phyloP scores from a whole-genome alignment of 108 stramenopile species.

The Mediolabrus comicus region DNA sequence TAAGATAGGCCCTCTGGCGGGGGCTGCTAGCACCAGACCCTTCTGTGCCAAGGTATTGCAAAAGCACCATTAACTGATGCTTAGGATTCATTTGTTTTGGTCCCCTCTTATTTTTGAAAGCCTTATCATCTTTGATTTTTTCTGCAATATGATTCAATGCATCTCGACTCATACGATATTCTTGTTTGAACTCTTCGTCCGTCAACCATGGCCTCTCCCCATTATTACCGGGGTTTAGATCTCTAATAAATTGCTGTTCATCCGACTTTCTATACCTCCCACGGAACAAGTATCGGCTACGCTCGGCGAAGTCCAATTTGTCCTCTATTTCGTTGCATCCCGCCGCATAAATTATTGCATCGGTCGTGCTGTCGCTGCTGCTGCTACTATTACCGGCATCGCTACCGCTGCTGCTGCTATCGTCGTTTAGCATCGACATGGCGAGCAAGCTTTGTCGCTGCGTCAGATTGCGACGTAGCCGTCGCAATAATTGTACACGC shows the following conservation, averaged over 20 bases:
- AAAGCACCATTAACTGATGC: constrained; percentile 28
- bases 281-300: not conserved
- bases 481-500: not conserved
- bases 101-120: constrained; percentile 15
- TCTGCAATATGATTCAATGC: not conserved
- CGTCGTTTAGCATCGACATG: not conserved
- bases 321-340: not conserved
- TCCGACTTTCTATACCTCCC: not conserved
- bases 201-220: not conserved
- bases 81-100: constrained; percentile 12
- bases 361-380: not conserved
- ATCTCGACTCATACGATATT: not conserved
- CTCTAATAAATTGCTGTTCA: not conserved
- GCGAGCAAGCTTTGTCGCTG: not conserved
- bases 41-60: constrained; percentile 18
- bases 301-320: not conserved
- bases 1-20: not conserved
- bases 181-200: constrained; percentile 7
- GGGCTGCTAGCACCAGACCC: not conserved
- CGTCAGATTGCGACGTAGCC: not conserved
- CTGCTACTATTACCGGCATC: not conserved
- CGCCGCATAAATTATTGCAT: not conserved
- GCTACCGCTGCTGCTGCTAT: not conserved
- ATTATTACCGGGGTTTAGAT: not conserved
- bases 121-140: constrained; percentile 13